Evolutionary conservation across 306 rosid species (phyloP), one percentile per base, ranked within the genome.

Genomic region (Medicago arabica): DNA sequence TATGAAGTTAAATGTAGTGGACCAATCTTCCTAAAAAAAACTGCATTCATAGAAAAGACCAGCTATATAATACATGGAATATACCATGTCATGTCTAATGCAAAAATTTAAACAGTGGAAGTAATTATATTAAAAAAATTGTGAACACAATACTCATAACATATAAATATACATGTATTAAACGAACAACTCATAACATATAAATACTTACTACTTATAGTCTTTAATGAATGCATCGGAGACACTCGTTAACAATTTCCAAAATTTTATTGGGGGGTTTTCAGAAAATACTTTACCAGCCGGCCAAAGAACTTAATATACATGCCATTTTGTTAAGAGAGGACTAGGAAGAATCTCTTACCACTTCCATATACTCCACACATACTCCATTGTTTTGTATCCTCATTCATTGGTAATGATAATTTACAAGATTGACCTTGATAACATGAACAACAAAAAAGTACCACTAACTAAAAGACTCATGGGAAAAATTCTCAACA

Each of bases 401-500:
- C 86, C 80, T 71, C 84, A 81, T 31, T 78, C 82, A 75, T 28
- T 78, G 79, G 53, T 75, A 85, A 71, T 75, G 82, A 47, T 75
- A 85, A 70, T 66, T 82, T 79, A 75, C 80, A 71, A 17, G 67
- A 74, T 36, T 28, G 9, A 70, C 86, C 88, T 85, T 78, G 86
- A 67, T 71, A 65, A 75, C 60, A 81, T 51, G 68, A 40, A 43
- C 74, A 85, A 75, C 76, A 85, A 17, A 51, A 39, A 75, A 81
- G 16, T 28, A 81, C 23, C 61, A 70, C 74, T 65, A 50, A 70
- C 71, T 81, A 75, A 85, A 69, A 65, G 79, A 70, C 67, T 36
- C 68, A 16, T 1, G 49, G 9, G 54, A 69, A 77, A 74, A 64
- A 69, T 69, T 73, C 51, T 39, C 39, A 69, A 23, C 40, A 51